Evolutionary conservation across 805 yeast species (phyloP), one percentile per base, ranked within the genome.

Genomic region (Candida piceae): DNA sequence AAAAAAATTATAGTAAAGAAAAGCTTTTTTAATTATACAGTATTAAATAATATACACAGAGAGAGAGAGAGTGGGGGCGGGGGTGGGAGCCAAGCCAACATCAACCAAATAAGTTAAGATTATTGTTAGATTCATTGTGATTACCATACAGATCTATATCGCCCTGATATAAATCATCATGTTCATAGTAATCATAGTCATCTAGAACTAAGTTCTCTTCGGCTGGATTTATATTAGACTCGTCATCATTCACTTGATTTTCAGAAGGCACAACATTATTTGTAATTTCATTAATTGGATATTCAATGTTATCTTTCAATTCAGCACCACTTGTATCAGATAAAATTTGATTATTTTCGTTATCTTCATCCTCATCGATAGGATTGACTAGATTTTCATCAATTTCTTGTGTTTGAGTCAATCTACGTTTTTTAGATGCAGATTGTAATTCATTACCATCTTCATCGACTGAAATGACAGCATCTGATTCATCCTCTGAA

Each of bases 101-200:
- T 25, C 21, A 47, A 3, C 49, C 51, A 29, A 44, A 50, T 5
- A 52, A 25, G 26, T 48, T 49, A 21, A 50, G 20, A 26, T 41
- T 45, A 17, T 40, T 36, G 8, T 31, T 32, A 7, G 19, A 34
- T 4, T 16, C 15, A 10, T 21, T 24, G 5, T 35, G 20, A 9
- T 22, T 33, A 17, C 49, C 52, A 30, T 48, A 49, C 8, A 49
- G 15, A 28, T 49, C 49, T 5, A 46, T 7, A n/a, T 28, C 32
- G 4, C 32, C 28, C 21, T 21, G 17, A 16, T 35, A 35, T 10
- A 35, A 23, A 21, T 45, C 48, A 15, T 45, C 47, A 35, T 52
- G 57, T n/a, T 51, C 57, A 32, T 45, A 52, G 28, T 51, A 52
- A 23, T 52, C 57, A 38, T 39, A 52, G 7, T 35, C 38, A 15